These are phyloP conservation scores for Rutstroemia sp. DNA, from an alignment of 2,329 filamentous ascomycete genomes.

Conservation along the genomic window DNA sequence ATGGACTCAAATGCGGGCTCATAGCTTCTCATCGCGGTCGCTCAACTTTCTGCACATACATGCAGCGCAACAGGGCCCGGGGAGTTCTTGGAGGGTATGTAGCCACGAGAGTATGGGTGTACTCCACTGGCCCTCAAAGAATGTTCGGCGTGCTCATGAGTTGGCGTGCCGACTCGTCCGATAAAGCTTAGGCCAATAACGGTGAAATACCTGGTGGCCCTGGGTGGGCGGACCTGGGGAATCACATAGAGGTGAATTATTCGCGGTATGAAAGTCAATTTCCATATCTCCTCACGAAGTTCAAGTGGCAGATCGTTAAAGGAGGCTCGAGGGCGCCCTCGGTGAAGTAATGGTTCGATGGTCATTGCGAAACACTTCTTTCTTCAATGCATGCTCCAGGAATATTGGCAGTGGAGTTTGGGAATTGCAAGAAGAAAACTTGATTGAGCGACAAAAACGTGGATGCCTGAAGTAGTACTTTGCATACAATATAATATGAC, in stretches of 20 bases:
- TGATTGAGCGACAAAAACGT: too few relatives aligned
- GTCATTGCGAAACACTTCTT: too few relatives aligned
- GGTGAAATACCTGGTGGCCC: neutral
- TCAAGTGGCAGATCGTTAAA: neutral
- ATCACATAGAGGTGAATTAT: neutral
- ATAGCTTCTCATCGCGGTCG: neutral
- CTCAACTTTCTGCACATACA: neutral
- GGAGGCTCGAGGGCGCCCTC: neutral
- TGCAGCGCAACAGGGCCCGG: neutral
- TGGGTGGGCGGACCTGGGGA: neutral
- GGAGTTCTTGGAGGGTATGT: neutral
- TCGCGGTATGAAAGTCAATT: neutral
- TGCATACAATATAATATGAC: too few relatives aligned
- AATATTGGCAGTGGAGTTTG: too few relatives aligned
- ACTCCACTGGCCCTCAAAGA: neutral
- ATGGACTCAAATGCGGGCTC: neutral
- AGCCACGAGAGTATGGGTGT: neutral
- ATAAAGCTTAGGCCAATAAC: neutral
- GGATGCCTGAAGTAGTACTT: too few relatives aligned
- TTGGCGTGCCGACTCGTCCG: neutral
- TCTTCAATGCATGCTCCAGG: too few relatives aligned
- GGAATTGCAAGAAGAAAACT: too few relatives aligned
- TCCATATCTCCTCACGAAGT: neutral
- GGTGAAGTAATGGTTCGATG: too few relatives aligned
- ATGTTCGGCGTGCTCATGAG: neutral